Conservation (phyloP, 352 stramenopile species). For the Globisporangium ultimum region DNA sequence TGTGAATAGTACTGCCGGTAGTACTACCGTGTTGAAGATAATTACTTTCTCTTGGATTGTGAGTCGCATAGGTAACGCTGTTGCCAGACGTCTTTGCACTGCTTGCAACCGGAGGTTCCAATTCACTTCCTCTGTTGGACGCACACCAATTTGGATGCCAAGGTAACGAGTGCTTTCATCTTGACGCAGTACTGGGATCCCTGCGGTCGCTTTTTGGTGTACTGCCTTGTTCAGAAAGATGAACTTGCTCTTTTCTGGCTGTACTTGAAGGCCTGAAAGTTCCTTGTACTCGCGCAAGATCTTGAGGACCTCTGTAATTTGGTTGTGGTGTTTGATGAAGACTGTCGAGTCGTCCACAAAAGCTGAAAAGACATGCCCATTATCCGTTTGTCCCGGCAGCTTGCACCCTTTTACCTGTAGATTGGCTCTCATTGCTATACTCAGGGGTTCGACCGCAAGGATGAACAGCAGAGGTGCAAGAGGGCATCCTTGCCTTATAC, state of each 20-base stretch:
- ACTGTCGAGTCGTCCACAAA: constrained; percentile 26
- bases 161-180: constrained; percentile 12
- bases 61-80: not conserved
- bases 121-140: too few relatives aligned
- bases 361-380: constrained; percentile 7
- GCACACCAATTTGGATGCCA: constrained; percentile 3
- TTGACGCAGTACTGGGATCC: constrained; percentile 3
- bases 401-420: too few relatives aligned
- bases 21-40: constrained; percentile 4
- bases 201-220: not conserved
- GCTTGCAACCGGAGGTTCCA: too few relatives aligned
- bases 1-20: constrained; percentile 12
- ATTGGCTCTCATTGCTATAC: constrained; percentile 8
- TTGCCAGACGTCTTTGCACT: too few relatives aligned
- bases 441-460: constrained; percentile 16
- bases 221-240: constrained; percentile 1
- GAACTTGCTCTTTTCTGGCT: constrained; percentile 14
- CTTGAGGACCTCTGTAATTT: not conserved
- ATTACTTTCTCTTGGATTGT: not conserved
- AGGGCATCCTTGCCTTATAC: constrained; percentile 23
- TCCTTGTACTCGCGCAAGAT: constrained; percentile 7
- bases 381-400: not conserved
- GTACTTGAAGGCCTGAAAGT: constrained; percentile 13
- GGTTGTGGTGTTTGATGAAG: not conserved
- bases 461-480: constrained; percentile 26